A percentile compares a stretch with the other conserved stretches of the same genome.
Evolutionary conservation across 2,329 filamentous ascomycete species (phyloP).

Genomic region (Xylariaceae sp.): DNA sequence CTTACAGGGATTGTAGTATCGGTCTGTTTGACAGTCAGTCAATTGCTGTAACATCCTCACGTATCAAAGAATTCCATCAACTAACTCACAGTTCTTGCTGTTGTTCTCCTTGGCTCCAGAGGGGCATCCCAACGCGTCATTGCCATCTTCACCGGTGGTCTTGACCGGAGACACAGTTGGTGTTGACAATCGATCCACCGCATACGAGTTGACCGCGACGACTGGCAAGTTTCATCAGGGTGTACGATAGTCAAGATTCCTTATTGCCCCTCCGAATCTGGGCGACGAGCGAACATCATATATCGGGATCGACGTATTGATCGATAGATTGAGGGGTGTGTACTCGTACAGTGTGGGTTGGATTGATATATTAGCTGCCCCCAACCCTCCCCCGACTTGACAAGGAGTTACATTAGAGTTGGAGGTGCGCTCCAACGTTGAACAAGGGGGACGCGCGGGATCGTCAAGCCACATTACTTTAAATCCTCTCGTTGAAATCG

Average conservation of each 20-base stretch:
- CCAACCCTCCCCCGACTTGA: background rate
- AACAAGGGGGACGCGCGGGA: too few species aligned
- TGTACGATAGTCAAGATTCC: conserved; percentile 2
- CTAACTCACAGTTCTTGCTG: too few species aligned
- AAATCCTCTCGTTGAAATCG: background rate
- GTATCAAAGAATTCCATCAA: background rate
- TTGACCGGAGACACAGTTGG: conserved; percentile 23
- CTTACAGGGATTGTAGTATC: background rate
- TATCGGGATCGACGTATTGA: background rate
- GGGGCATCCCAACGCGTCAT: background rate
- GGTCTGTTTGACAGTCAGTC: background rate
- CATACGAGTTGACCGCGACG: conserved; percentile 1
- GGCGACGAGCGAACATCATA: background rate
- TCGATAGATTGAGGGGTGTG: background rate
- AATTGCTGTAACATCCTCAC: background rate
- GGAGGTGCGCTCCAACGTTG: background rate
- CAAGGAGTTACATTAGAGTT: background rate
- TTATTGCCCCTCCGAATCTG: conserved; percentile 9
- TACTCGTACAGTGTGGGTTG: background rate
- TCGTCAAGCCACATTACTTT: background rate
- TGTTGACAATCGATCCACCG: conserved; percentile 17
- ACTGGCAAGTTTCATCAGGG: conserved; percentile 4
- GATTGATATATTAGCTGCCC: background rate
- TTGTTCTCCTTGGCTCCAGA: background rate
- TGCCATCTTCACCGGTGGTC: conserved; percentile 11